Base-by-base conservation (phyloP, 2,329 filamentous ascomycete genomes). In the Cladosporium sp. region DNA sequence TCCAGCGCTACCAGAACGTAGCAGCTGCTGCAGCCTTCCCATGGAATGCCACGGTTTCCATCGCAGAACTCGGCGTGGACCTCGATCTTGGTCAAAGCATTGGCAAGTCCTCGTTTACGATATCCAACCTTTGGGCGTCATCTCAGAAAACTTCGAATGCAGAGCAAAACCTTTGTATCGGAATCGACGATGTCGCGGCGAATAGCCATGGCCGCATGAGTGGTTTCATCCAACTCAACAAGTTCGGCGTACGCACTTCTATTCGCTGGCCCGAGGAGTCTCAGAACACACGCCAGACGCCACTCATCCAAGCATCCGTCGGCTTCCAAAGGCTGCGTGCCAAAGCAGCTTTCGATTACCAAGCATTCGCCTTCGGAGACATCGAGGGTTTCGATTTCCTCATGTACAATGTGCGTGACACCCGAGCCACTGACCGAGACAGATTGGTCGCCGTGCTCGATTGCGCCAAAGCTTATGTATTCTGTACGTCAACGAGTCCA, bases 271-370 rank as follows among this genome's bases (percentile, higher is more conserved):
- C 92, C 6, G 79, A 89, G 58, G 54, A 61, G 17, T 38, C 51
- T 7, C 53, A 54, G 11, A 13, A 50, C 7, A 73, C 84, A 37
- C 85, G 82, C 55, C 84, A 89, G 62, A 95, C 90, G 1, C 93
- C 93, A 0, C 77, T 96, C 38, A 84, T 99, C 18, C 91, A 97
- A 68, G 92, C 91, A 3, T 95, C 92, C 0, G 72, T 96, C 18
- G 83, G 84, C 1, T 95, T 99, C 69, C 82, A 84, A 50, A 82
- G 89, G 59, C 78, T 97, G 53, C 82, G 88, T 44, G 78, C 91
- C 55, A 97, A 97, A 70, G 86, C 85, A n/a, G 89, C 90, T 0
- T 97, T 99, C 64, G 93, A 99, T 66, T 97, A 96, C 64, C 93
- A 97, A 65, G 87, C 90, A 2, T 97, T 99, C 71, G 76, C 95